Conservation (phyloP, 192 early-diverging fungal genomes). For the Backusella tuberculispora region DNA sequence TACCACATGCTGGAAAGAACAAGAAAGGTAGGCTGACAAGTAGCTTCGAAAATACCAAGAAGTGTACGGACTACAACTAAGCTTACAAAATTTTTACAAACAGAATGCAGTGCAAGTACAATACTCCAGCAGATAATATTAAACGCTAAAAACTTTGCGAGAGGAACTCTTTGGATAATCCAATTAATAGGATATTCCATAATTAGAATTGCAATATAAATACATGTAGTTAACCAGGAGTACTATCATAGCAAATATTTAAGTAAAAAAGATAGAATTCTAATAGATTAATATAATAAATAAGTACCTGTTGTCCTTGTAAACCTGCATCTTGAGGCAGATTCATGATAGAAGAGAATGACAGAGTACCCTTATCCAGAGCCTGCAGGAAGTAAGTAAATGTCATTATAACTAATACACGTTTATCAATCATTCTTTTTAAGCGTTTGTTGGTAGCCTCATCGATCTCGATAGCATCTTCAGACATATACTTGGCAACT, state of each 20-base stretch:
- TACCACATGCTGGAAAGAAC: conserved; percentile 26
- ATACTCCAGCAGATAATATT: conserved; percentile 30
- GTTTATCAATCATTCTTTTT: conserved; percentile 24
- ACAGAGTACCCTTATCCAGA: conserved; percentile 27
- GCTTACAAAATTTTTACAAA: conserved; percentile 24
- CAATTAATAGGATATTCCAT: conserved; percentile 28
- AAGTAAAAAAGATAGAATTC: not conserved
- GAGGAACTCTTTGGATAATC: conserved; percentile 24
- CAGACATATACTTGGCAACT: conserved; percentile 24
- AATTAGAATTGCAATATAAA: conserved; percentile 30
- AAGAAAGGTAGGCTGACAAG: conserved; percentile 20
- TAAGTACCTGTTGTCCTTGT: conserved; percentile 23
- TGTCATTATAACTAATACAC: conserved; percentile 21
- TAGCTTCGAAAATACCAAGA: conserved; percentile 36
- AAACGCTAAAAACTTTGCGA: conserved; percentile 24
- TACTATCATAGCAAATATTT: conserved; percentile 1
- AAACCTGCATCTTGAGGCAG: conserved; percentile 17
- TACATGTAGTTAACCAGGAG: conserved; percentile 29
- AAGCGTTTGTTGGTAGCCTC: conserved; percentile 24
- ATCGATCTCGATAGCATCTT: conserved; percentile 12
- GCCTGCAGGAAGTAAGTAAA: conserved; percentile 33
- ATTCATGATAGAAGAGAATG: conserved; percentile 32
- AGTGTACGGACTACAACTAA: conserved; percentile 25
- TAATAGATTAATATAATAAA: not conserved
- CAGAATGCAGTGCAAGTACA: conserved; percentile 22